These are phyloP conservation scores for Rubia tinctorum DNA, from an alignment of 305 asterid species.

Conservation along the genomic window DNA sequence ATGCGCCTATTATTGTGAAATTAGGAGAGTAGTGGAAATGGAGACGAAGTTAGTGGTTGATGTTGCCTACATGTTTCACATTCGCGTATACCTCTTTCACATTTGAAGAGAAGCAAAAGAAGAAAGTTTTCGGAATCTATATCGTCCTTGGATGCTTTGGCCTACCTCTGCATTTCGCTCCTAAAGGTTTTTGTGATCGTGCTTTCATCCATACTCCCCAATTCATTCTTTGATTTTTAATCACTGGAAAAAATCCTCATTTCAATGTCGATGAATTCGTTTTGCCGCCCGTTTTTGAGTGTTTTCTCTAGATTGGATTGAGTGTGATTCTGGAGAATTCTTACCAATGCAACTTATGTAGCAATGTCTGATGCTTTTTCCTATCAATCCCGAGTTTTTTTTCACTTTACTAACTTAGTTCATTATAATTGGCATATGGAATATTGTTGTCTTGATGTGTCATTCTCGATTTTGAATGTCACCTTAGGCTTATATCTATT, in stretches of 20 bases:
- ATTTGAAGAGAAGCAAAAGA: neutral
- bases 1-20: too few species aligned
- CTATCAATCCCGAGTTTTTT: neutral
- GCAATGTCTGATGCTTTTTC: neutral
- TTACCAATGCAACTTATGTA: neutral
- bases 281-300: neutral
- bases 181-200: neutral
- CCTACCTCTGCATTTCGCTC: conserved; percentile 3
- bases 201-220: neutral
- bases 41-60: too few species aligned
- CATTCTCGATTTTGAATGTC: neutral
- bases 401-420: neutral
- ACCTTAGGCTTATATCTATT: neutral
- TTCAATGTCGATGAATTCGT: neutral
- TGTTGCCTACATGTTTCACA: too few species aligned
- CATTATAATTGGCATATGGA: too few species aligned
- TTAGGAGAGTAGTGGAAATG: too few species aligned
- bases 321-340: neutral
- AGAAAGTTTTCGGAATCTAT: neutral
- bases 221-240: neutral
- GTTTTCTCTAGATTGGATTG: neutral
- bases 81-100: too few species aligned
- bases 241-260: neutral
- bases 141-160: conserved; percentile 9
- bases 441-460: too few species aligned